Percentiles rank a stretch among this genome's conserved stretches.
phyloP scores from a whole-genome alignment of 352 stramenopile species.

The Saprolegnia parasitica region DNA sequence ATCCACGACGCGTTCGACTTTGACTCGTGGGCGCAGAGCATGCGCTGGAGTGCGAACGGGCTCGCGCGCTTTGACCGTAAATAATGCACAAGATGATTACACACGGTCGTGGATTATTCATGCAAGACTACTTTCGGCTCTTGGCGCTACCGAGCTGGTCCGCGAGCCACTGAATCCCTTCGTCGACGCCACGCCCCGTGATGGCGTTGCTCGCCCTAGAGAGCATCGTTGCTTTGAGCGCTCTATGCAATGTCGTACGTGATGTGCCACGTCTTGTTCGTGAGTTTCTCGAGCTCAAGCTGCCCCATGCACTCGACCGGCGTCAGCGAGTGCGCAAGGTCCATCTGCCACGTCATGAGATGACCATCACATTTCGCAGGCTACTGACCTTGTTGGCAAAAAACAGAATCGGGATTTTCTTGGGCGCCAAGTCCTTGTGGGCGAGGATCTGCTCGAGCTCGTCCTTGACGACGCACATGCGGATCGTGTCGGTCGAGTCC shows the following conservation, averaged over 20 bases:
- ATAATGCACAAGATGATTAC: not conserved
- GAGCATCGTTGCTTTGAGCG: not conserved
- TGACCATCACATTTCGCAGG: not conserved
- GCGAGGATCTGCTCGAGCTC: slow-evolving; percentile 80
- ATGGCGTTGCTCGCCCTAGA: slow-evolving; percentile 75
- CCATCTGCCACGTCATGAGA: slow-evolving; percentile 40
- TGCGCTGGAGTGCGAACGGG: slow-evolving; percentile 25
- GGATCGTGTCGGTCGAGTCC: slow-evolving; percentile 81
- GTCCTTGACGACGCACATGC: slow-evolving; percentile 53
- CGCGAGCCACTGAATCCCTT: slow-evolving; percentile 78
- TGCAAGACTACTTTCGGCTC: slow-evolving; percentile 43
- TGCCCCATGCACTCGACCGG: slow-evolving; percentile 78
- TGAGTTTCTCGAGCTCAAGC: slow-evolving; percentile 70
- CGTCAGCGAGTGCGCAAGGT: slow-evolving; percentile 58
- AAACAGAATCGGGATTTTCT: slow-evolving; percentile 77
- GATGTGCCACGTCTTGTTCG: slow-evolving; percentile 81
- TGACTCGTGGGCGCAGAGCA: slow-evolving; percentile 29
- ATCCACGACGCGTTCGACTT: slow-evolving; percentile 28
- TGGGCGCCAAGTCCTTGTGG: slow-evolving; percentile 68
- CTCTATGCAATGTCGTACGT: slow-evolving; percentile 41
- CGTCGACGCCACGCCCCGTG: slow-evolving; percentile 67
- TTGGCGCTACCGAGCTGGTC: slow-evolving; percentile 66
- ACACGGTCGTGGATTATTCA: not conserved
- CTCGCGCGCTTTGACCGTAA: slow-evolving; percentile 9
- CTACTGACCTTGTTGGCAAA: slow-evolving; percentile 71